Percentiles rank a stretch among this genome's conserved stretches.
phyloP scores from a whole-genome alignment of 1,284 basidiomycete species.

The Mycosarcoma maydis region DNA sequence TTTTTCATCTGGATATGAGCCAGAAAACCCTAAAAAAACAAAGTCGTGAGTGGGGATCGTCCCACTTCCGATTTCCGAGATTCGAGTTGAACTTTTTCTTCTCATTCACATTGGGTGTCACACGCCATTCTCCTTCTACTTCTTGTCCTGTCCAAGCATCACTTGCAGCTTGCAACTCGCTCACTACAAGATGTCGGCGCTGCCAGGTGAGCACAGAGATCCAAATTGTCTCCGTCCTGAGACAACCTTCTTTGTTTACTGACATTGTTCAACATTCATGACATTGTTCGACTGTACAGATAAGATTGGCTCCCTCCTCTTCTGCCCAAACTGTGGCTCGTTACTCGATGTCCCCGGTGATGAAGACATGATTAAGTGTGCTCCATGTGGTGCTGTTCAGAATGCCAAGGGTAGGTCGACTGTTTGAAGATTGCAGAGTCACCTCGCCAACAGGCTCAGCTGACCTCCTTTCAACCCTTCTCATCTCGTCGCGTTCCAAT shows the following conservation, averaged over 20 bases:
- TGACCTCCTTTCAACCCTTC: neutral
- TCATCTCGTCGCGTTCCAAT: neutral
- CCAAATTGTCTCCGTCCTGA: too few species aligned
- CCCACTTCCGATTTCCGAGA: conserved; percentile 40
- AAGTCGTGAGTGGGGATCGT: conserved; percentile 6
- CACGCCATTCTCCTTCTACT: neutral
- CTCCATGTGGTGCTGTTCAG: conserved; percentile 86
- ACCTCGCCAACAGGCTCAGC: neutral
- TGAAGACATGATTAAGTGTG: conserved; percentile 80
- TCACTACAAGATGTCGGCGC: conserved; percentile 26
- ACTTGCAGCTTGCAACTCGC: too few species aligned
- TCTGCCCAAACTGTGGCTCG: conserved; percentile 91
- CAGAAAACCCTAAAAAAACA: neutral
- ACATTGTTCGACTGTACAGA: conserved; percentile 21
- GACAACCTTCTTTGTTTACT: neutral
- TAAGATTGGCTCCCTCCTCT: conserved; percentile 82
- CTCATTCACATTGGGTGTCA: conserved; percentile 5
- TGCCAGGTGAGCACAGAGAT: conserved; percentile 15
- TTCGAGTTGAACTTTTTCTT: conserved; percentile 19
- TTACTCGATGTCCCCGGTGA: conserved; percentile 85
- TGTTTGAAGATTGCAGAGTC: too few species aligned
- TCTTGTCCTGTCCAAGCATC: neutral
- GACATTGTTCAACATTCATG: neutral
- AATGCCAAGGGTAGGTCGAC: conserved; percentile 69
- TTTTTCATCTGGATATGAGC: too few species aligned